Base-by-base conservation (phyloP, 768 basidiomycete species). In the Mycena polygramma region DNA sequence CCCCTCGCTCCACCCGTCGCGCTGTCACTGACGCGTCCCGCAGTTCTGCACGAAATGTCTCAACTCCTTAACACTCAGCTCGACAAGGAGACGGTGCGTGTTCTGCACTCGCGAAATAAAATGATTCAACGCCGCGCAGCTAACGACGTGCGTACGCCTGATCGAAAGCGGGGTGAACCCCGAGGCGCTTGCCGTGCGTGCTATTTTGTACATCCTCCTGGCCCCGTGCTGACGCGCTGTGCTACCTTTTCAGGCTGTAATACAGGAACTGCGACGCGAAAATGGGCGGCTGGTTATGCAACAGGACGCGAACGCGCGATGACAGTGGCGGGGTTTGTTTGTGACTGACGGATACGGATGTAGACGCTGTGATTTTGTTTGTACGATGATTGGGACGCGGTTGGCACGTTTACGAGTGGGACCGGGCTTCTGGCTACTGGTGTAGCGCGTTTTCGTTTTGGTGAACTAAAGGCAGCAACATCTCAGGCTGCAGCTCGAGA, bases 111-210 rank as follows among this genome's bases (percentile, higher is more conserved):
- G 20, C 30, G 9, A 7, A 17, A 17, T 8, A 36, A 48, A 35
- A 57, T 36, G 5, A 30, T 22, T 7, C 5, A 30, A 30, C 15
- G 8, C 36, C 11, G 15, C 36, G 51, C 35, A 73, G 72, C 88
- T 97, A n/a, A 94, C 93, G 43, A 96, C 93, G 30, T 97, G 96
- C 78, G 90, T 97, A 26, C 88, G 91, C 48, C 91, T 97, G 92
- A 95, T 97, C 74, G 96, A 97, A 82, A 91, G 89, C 70, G 96
- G 96, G 20, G 94, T 93, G 55, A 97, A 97, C 79, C 94, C 96
- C 14, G 95, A 97, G 76, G 95, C 95, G 0, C 85, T 97, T 54
- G 96, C 95, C 74, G 96, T 97, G 78, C 63, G 91, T 82, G 80
- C n/a, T n/a, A 30, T 30, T 3, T 30, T 6, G 2, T 30, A 30